Conservation (phyloP, 257 asterid species). For the Paulownia fortunei region DNA sequence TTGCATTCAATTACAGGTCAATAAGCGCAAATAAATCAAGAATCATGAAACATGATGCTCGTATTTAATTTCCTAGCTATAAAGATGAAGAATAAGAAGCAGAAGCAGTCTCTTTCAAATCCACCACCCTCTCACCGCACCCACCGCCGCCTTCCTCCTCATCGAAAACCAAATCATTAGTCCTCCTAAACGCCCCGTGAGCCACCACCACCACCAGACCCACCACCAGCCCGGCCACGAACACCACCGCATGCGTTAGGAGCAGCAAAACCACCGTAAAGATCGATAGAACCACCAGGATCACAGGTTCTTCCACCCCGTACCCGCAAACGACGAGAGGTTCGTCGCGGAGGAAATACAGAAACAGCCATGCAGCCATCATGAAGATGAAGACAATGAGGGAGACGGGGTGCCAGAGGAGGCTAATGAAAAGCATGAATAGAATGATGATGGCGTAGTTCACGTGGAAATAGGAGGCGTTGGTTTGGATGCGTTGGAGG, state of each 20-base stretch:
- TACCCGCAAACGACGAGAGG: slow-evolving; percentile 40
- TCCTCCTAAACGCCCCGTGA: slow-evolving; percentile 44
- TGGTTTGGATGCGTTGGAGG: slow-evolving; percentile 41
- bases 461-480: slow-evolving; percentile 46
- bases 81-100: slow-evolving; percentile 29
- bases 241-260: slow-evolving; percentile 33
- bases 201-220: slow-evolving; percentile 32
- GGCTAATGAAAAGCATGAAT: slow-evolving; percentile 42
- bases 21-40: slow-evolving; percentile 9
- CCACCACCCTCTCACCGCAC: slow-evolving; percentile 10
- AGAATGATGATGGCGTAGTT: slow-evolving; percentile 46
- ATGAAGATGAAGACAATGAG: slow-evolving; percentile 41
- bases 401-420: slow-evolving; percentile 46
- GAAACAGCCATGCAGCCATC: slow-evolving; percentile 43
- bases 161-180: slow-evolving; percentile 32
- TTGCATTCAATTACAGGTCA: too few relatives aligned
- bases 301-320: slow-evolving; percentile 42
- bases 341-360: slow-evolving; percentile 48
- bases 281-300: slow-evolving; percentile 36
- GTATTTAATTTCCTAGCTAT: not conserved
- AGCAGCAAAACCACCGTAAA: slow-evolving; percentile 42
- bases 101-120: slow-evolving; percentile 40
- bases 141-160: slow-evolving; percentile 11
- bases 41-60: not conserved
- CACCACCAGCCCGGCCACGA: slow-evolving; percentile 33